These are phyloP conservation scores for Septoria linicola DNA, from an alignment of 2,329 filamentous ascomycete species.

Conservation along the genomic window DNA sequence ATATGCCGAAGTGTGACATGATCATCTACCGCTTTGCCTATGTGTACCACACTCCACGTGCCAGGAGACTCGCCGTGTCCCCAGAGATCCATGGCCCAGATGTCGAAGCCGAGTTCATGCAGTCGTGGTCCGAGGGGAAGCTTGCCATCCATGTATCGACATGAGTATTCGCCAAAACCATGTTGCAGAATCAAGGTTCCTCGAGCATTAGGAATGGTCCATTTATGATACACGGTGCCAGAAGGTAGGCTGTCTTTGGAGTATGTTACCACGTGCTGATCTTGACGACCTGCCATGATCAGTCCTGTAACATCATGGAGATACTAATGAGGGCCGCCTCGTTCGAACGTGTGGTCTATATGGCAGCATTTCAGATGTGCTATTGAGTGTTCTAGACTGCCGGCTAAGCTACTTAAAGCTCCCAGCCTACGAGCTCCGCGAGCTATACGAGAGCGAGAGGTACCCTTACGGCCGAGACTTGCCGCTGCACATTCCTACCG, in stretches of 20 bases:
- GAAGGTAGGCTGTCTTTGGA: slow-evolving; percentile 1
- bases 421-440: too few relatives aligned
- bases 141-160: not conserved
- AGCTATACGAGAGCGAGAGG: too few relatives aligned
- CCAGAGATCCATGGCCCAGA: not conserved
- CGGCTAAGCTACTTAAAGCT: too few relatives aligned
- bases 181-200: not conserved
- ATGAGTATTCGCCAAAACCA: not conserved
- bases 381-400: too few relatives aligned
- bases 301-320: too few relatives aligned
- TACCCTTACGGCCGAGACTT: too few relatives aligned
- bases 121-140: not conserved
- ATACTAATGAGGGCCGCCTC: too few relatives aligned
- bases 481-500: too few relatives aligned
- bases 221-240: not conserved
- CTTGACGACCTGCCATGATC: too few relatives aligned
- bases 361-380: too few relatives aligned
- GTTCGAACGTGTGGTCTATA: too few relatives aligned
- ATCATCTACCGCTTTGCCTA: not conserved
- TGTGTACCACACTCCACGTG: not conserved
- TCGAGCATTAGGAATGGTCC: not conserved
- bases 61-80: not conserved
- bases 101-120: not conserved
- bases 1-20: not conserved
- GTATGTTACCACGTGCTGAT: not conserved